Base-by-base conservation (phyloP, 2,329 filamentous ascomycete species). In the Aschersonia sp. region DNA sequence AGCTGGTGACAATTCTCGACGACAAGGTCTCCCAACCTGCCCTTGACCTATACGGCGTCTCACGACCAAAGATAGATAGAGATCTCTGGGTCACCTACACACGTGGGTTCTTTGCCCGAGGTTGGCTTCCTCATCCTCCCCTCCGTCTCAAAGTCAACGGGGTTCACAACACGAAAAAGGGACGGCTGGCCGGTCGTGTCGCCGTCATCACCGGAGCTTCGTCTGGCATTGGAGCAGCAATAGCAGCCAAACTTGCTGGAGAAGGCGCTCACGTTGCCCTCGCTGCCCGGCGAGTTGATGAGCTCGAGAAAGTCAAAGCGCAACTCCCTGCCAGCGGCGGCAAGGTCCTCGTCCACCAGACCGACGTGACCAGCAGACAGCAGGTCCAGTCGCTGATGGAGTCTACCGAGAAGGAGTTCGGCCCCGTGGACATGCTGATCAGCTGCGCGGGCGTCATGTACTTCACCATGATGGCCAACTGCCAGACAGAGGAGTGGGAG, bases 381-480 rank as follows among this genome's bases (percentile, higher is more conserved):
- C 73, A 88, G 55, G 83, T 88, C 5, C 76, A 84, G 54, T 71
- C 73, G 0, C 76, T 90, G 4, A 69, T 89, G 51, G 62, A 66
- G 4, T 69, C 74, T 0, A 71, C 83, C 1, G 68, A 68, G 30
- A 70, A 75, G 43, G 68, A 80, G 54, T 77, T 89, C 0, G 85
- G 84, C 0, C 76, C 81, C 0, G 70, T 89, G 43, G 85, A 90
- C 59, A 84, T 89, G 46, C 73, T 90, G n/a, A 77, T 90, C 45
- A 79, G 79, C 41, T 87, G 84, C 57, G 86, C 85, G 0, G 85
- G 85, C 37, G 85, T 90, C 59, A 90, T 90, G 85, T 90, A 90
- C 67, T 90, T 81, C 65, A 89, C 85, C 47, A 81, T 89, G 79
- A 89, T 90, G 85, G 77, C 81, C 48, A 89, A 88, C 59, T 74